Conservation (phyloP, 371 early-diverging fungal species). For the Chytridium lagenaria region DNA sequence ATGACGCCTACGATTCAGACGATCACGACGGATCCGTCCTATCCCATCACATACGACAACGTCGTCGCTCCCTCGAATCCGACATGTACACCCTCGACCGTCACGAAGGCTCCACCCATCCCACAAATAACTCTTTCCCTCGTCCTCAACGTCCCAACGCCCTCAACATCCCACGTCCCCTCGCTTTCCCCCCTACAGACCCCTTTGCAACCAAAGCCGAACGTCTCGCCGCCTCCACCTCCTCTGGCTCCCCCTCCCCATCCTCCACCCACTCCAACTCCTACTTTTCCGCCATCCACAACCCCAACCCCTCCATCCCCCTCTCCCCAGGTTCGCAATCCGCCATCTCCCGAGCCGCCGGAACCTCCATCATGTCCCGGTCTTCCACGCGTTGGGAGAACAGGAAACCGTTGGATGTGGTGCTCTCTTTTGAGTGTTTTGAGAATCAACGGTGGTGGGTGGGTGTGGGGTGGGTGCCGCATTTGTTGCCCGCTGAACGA, state of each 20-base stretch:
- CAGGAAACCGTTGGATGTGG: constrained; percentile 27
- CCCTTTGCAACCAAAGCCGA: constrained; percentile 17
- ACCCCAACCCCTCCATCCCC: neutral
- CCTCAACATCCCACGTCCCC: constrained; percentile 8
- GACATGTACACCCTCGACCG: constrained; percentile 19
- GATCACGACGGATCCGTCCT: constrained; percentile 5
- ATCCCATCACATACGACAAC: neutral
- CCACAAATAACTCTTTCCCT: no score
- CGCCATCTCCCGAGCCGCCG: neutral
- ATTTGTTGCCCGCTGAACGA: constrained; percentile 39
- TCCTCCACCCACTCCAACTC: constrained; percentile 18
- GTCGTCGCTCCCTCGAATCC: constrained; percentile 13
- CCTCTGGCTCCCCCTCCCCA: constrained; percentile 2
- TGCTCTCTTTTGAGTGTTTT: constrained; percentile 34
- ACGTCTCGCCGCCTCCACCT: neutral
- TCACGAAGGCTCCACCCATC: neutral
- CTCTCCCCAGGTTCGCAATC: neutral
- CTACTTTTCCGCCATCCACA: constrained; percentile 7
- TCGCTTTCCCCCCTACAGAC: constrained; percentile 1
- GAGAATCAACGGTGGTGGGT: constrained; percentile 51
- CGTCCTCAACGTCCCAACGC: neutral
- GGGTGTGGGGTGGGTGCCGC: constrained; percentile 43
- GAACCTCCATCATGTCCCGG: constrained; percentile 21
- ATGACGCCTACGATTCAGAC: neutral
- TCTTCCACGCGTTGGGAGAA: constrained; percentile 33